Evolutionary conservation across 208 protist species (phyloP), one percentile per base, ranked within the genome.

Genomic region (Naegleria lovaniensis): DNA sequence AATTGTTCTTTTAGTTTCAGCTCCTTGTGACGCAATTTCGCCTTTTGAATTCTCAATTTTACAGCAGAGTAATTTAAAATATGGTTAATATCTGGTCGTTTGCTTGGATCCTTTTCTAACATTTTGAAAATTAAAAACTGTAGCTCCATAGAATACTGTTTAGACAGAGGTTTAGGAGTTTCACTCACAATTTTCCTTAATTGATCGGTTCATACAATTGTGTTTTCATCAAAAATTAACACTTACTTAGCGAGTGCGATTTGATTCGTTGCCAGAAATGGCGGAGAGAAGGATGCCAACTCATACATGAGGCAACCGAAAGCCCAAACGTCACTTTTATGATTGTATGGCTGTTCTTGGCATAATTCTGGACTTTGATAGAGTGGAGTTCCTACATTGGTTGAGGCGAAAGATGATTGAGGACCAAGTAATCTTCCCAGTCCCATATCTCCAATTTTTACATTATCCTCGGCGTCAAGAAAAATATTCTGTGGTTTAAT

Each of bases 291-390:
- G 11, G 83, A 41, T 29, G 83, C 83, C 25, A 98, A 90, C 91
- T 97, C 96, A 92, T 97, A 97, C 40, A 98, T 93, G 19, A 98
- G 93, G 55, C 97, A 95, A 6, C 96, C 96, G 0, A 97, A 92
- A 0, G 96, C 95, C 96, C 97, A 98, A 29, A 98, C 93, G 91
- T 99, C 97, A 76, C 95, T 95, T 92, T 98, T 98, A 91, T 95
- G 96, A 93, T 98, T 98, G 94, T 98, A 98, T 59, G 96, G 95
- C 89, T 96, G 94, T 52, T 96, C 96, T 83, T 95, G 85, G 92
- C 96, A 98, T 86, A 99, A 93, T 92, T 99, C 97, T 36, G 97
- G 97, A 0, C 95, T 97, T 91, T 98, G 96, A 93, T 98, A 99
- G 92, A 97, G 98, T 41, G 97, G 97, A 40, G 97, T 98, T 16